phyloP scores from a whole-genome alignment of 306 rosid species.

The Cicer judaicum region DNA sequence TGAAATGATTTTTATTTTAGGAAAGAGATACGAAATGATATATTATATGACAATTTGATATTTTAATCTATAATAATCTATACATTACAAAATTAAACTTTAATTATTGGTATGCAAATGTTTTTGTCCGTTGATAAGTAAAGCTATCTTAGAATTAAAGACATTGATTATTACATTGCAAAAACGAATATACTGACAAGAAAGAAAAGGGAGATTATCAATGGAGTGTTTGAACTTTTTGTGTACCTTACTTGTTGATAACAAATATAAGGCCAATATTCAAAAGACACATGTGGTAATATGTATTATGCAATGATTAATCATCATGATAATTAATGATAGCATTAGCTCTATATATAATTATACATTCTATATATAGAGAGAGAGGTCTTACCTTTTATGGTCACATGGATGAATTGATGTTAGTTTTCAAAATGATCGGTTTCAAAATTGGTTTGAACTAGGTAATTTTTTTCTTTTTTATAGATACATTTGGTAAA shows the following conservation, averaged over 20 bases:
- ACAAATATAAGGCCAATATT: constrained; percentile 55
- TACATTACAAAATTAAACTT: background rate
- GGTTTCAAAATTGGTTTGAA: constrained; percentile 7
- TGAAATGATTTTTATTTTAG: background rate
- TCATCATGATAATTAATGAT: constrained; percentile 51
- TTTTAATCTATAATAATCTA: background rate
- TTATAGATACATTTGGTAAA: constrained; percentile 15
- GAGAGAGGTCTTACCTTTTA: constrained; percentile 20
- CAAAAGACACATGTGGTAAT: constrained; percentile 52
- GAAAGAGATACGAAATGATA: background rate
- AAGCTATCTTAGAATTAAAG: constrained; percentile 50
- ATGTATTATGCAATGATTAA: constrained; percentile 55
- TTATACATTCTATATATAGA: constrained; percentile 32
- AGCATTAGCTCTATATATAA: constrained; percentile 38
- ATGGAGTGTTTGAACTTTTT: constrained; percentile 47
- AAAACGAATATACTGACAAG: constrained; percentile 48
- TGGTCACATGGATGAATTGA: constrained; percentile 46
- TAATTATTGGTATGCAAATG: constrained; percentile 35
- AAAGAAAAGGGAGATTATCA: constrained; percentile 38
- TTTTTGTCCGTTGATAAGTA: constrained; percentile 36
- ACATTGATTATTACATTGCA: constrained; percentile 47
- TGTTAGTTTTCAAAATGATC: constrained; percentile 22
- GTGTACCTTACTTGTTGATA: constrained; percentile 48
- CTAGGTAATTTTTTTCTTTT: background rate
- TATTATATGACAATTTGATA: background rate